phyloP scores from a whole-genome alignment of 208 protist species.

The Crithidia bombi region DNA sequence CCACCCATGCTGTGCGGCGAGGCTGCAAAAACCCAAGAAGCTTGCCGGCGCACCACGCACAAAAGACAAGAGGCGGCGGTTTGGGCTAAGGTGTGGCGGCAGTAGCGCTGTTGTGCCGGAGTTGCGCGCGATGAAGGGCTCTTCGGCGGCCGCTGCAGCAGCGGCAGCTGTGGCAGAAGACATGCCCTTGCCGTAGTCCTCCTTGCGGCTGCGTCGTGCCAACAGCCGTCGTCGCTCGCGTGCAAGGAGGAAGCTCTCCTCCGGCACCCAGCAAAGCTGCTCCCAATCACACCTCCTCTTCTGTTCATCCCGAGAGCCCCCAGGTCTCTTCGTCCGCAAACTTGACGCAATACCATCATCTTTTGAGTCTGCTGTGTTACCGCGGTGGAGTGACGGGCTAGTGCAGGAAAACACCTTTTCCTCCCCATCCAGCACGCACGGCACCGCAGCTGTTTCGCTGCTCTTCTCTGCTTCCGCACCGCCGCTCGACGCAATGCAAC shows the following conservation, averaged over 20 bases:
- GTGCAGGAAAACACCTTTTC: background rate
- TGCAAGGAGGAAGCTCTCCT: background rate
- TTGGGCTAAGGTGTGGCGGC: constrained; percentile 3
- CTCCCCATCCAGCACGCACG: background rate
- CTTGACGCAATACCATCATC: background rate
- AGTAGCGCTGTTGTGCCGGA: background rate
- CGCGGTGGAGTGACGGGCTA: background rate
- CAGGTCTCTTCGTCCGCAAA: too few species aligned
- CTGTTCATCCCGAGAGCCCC: background rate
- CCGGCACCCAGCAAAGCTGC: background rate
- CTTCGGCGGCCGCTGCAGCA: background rate
- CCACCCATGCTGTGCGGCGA: constrained; percentile 16
- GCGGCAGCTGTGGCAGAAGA: too few species aligned
- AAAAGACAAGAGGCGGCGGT: constrained; percentile 9
- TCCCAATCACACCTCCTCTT: background rate
- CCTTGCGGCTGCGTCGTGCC: background rate
- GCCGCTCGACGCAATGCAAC: background rate
- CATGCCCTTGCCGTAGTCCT: background rate
- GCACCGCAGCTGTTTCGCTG: background rate
- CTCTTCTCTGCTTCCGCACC: background rate
- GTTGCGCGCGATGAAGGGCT: constrained; percentile 5
- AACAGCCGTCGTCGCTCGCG: background rate
- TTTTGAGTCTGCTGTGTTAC: background rate
- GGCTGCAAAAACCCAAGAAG: constrained; percentile 11
- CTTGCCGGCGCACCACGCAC: constrained; percentile 2